A percentile compares a stretch with the other conserved stretches of the same genome.
phyloP scores from a whole-genome alignment of 768 basidiomycete species.

The Termitomyces sp. region DNA sequence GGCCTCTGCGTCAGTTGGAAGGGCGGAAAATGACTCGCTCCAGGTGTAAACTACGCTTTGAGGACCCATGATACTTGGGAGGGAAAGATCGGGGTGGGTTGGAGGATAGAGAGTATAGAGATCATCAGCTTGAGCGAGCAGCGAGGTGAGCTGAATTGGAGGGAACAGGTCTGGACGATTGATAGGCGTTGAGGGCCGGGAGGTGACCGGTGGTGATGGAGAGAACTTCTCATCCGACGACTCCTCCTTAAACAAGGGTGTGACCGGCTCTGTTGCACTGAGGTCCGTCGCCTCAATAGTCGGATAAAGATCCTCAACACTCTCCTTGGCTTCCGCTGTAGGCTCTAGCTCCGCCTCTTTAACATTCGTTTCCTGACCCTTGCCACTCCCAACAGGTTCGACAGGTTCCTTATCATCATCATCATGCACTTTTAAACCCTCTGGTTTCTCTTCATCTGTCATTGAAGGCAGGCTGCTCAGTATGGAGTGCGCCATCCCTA shows the following conservation, averaged over 20 bases:
- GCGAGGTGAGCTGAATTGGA: conserved; percentile 33
- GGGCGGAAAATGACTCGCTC: conserved; percentile 41
- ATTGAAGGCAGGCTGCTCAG: conserved; percentile 63
- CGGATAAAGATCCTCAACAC: not conserved
- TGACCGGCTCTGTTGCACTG: not conserved
- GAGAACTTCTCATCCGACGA: not conserved
- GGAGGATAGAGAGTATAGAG: conserved; percentile 60
- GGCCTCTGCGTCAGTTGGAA: conserved; percentile 50
- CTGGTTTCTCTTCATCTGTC: conserved; percentile 20
- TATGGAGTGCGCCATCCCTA: conserved; percentile 71
- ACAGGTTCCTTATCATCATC: not conserved
- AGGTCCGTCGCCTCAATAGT: not conserved
- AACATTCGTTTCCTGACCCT: not conserved
- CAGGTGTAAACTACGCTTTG: conserved; percentile 76
- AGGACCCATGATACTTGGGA: conserved; percentile 68
- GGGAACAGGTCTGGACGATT: not conserved
- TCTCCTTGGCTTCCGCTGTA: not conserved
- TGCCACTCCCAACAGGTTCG: no score
- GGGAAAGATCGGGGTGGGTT: conserved; percentile 43
- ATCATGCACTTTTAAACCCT: not conserved
- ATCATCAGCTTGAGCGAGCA: conserved; percentile 54
- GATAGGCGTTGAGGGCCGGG: not conserved
- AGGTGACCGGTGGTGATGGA: not conserved
- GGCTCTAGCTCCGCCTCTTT: not conserved
- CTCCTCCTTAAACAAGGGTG: not conserved